Base-by-base conservation (phyloP, 129 eudicot genomes). In the Silybum marianum region DNA sequence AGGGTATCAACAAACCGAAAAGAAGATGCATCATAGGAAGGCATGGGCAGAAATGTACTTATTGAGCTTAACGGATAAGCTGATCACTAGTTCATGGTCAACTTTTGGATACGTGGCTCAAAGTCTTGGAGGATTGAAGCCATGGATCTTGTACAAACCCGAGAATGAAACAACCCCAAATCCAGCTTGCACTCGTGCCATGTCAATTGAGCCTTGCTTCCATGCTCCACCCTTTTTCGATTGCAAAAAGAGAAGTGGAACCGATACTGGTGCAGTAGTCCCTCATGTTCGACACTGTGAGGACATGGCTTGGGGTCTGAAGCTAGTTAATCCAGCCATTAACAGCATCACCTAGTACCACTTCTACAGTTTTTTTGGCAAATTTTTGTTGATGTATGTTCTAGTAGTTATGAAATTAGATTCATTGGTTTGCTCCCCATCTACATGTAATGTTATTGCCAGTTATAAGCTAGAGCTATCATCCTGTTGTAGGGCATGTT, bases 21-120 rank as follows among this genome's bases (percentile, higher is more conserved):
- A 90, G 78, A 79, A 72, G 60, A 84, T 65, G 88, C 97, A 92
- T 78, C 81, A 92, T 74, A 81, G 84, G 71, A 92, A 92, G 83
- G 97, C 95, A 16, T 92, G 89, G 97, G 95, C 93, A 23, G 97
- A 92, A 65, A 92, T 92, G 93, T 92, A 92, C 66, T 67, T 92
- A 36, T 82, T 92, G 73, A 89, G 97, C 80, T 72, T 92, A 46
- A 84, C 83, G 0, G 95, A 92, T 84, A 90, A 87, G 70, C 54
- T 92, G 81, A 90, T 92, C 54, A 90, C 97, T 23, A 92, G 97
- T 76, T 90, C 94, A 72, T 90, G 93, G 95, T 92, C 97, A 1
- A 92, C 97, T 67, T 92, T 92, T 19, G 97, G 95, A 13, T 92
- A 92, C 36, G 97, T 92, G 71, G 97, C 95, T 83, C 93, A 92